These are phyloP conservation scores for Halenospora varia DNA, from an alignment of 495 filamentous ascomycete species.

Conservation along the genomic window DNA sequence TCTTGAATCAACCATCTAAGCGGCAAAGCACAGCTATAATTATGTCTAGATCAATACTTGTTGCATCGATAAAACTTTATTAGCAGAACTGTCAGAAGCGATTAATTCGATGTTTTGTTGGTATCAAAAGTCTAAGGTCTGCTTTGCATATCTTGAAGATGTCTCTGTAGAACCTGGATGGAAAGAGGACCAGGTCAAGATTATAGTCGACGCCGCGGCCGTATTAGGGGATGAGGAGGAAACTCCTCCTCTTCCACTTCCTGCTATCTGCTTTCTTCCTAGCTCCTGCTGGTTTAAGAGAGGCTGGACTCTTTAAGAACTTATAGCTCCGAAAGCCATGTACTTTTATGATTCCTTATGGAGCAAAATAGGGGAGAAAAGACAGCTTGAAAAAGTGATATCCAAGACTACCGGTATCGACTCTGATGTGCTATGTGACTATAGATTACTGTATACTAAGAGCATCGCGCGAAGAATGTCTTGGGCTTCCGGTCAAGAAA, in stretches of 20 bases:
- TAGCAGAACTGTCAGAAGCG: constrained; percentile 32
- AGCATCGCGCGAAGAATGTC: constrained; percentile 20
- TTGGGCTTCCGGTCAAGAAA: constrained; percentile 24
- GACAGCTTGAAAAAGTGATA: background rate
- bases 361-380: constrained; percentile 2
- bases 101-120: too few species aligned
- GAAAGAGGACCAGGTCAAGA: too few species aligned
- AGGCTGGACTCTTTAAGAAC: constrained; percentile 20
- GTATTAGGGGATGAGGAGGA: too few species aligned
- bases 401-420: background rate
- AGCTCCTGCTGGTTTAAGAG: background rate
- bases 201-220: too few species aligned
- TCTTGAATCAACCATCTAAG: constrained; percentile 13
- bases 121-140: constrained; percentile 18
- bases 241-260: too few species aligned
- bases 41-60: constrained; percentile 42
- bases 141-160: constrained; percentile 15
- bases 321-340: constrained; percentile 11
- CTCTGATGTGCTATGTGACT: background rate
- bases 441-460: background rate
- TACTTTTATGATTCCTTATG: constrained; percentile 4
- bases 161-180: background rate
- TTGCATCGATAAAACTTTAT: constrained; percentile 32
- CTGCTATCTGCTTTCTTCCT: background rate
- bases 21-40: constrained; percentile 12